Evolutionary conservation across 805 yeast genomes (phyloP).

Genomic region (Candida dajiaensis): DNA sequence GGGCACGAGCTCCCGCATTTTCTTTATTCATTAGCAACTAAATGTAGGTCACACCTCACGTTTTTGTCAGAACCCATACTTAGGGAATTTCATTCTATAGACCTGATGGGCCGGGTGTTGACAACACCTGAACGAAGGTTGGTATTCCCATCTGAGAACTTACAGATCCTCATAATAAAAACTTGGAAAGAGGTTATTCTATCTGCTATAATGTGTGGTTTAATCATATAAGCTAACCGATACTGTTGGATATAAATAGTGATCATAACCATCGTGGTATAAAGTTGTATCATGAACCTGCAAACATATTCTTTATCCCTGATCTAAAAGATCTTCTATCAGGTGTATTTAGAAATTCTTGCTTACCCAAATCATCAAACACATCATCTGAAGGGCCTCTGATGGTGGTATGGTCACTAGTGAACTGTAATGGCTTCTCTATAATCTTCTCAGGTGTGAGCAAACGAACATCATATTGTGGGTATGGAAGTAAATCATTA

Average conservation of each 20-base stretch:
- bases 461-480: background rate
- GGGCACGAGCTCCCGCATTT: too few relatives aligned
- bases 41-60: too few relatives aligned
- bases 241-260: background rate
- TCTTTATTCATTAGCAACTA: too few relatives aligned
- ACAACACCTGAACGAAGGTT: too few relatives aligned
- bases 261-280: background rate
- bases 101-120: too few relatives aligned
- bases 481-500: background rate
- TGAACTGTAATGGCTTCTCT: background rate
- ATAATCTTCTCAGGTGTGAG: background rate
- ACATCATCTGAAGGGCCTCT: background rate
- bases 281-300: background rate
- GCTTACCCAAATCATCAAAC: background rate
- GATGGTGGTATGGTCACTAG: background rate
- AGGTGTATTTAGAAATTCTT: background rate
- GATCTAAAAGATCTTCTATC: background rate
- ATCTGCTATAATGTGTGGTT: conserved; percentile 21
- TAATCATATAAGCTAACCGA: background rate
- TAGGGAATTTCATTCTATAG: too few relatives aligned
- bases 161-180: conserved; percentile 50
- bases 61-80: too few relatives aligned
- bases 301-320: background rate
- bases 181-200: too few relatives aligned
- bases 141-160: conserved; percentile 41